These are phyloP conservation scores for Infundibulicybe gibba DNA, from an alignment of 768 basidiomycete genomes.

Conservation along the genomic window DNA sequence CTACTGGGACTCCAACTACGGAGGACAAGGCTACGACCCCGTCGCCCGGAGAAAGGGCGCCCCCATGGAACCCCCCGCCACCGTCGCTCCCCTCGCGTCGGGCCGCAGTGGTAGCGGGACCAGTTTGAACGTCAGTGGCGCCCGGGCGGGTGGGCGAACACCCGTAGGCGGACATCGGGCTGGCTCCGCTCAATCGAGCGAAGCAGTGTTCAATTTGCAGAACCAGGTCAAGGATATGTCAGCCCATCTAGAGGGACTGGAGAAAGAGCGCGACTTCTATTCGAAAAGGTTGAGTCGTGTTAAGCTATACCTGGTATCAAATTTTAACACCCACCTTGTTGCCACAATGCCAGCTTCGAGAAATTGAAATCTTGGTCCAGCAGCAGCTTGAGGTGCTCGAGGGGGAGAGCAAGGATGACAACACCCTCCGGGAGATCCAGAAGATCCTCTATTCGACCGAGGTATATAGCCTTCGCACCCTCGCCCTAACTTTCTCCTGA, in stretches of 20 bases:
- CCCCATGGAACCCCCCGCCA: slow-evolving; percentile 72
- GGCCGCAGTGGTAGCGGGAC: slow-evolving; percentile 30
- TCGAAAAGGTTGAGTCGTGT: slow-evolving; percentile 72
- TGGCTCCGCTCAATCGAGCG: slow-evolving; percentile 62
- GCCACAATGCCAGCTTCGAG: slow-evolving; percentile 80
- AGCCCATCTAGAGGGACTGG: slow-evolving; percentile 80
- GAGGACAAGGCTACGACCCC: slow-evolving; percentile 85
- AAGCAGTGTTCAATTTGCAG: slow-evolving; percentile 65
- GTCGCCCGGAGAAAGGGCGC: slow-evolving; percentile 77
- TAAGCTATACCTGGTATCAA: not conserved
- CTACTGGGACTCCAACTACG: slow-evolving; percentile 92
- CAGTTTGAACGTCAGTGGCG: slow-evolving; percentile 13
- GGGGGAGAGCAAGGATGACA: slow-evolving; percentile 51
- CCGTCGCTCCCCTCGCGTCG: slow-evolving; percentile 63
- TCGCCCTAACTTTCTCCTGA: not conserved
- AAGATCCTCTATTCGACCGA: slow-evolving; percentile 94
- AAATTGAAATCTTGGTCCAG: slow-evolving; percentile 94
- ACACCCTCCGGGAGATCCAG: slow-evolving; percentile 74
- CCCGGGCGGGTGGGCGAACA: slow-evolving; percentile 65
- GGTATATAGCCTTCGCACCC: slow-evolving; percentile 40
- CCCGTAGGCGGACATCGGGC: slow-evolving; percentile 69
- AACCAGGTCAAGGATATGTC: slow-evolving; percentile 81
- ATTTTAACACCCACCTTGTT: not conserved
- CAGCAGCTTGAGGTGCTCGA: slow-evolving; percentile 66
- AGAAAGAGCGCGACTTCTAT: slow-evolving; percentile 99